These are phyloP conservation scores for Suillus hirtellus DNA, from an alignment of 768 basidiomycete species.

Conservation along the genomic window DNA sequence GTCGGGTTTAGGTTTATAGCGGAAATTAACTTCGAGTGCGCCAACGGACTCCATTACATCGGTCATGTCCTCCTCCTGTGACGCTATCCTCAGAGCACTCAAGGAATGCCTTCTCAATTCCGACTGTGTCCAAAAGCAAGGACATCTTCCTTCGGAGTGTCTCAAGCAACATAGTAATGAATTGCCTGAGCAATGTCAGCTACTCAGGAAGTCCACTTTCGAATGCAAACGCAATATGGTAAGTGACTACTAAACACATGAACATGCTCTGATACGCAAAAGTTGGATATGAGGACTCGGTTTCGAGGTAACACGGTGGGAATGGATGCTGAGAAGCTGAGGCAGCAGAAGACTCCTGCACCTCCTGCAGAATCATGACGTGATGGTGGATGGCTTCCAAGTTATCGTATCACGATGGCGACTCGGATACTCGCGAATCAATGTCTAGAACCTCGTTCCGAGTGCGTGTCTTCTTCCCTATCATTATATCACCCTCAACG, in stretches of 20 bases:
- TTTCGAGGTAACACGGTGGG: constrained; percentile 74
- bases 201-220: constrained; percentile 77
- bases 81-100: constrained; percentile 72
- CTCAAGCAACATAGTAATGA: constrained; percentile 72
- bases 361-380: constrained; percentile 8
- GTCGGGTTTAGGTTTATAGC: neutral
- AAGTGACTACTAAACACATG: constrained; percentile 25
- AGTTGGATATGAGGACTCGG: constrained; percentile 86
- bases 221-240: constrained; percentile 94
- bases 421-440: neutral
- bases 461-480: neutral
- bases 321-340: constrained; percentile 34
- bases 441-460: neutral
- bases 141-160: constrained; percentile 82
- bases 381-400: neutral
- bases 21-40: neutral
- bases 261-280: constrained; percentile 1
- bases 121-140: constrained; percentile 83
- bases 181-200: constrained; percentile 79
- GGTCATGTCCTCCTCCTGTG: constrained; percentile 80
- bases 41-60: neutral
- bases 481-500: neutral
- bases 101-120: constrained; percentile 84
- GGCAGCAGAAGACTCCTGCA: constrained; percentile 11
- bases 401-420: neutral